Evolutionary conservation across 2,329 filamentous ascomycete genomes (phyloP), one percentile per base, ranked within the genome.

Genomic region (Neopestalotiopsis sp.): DNA sequence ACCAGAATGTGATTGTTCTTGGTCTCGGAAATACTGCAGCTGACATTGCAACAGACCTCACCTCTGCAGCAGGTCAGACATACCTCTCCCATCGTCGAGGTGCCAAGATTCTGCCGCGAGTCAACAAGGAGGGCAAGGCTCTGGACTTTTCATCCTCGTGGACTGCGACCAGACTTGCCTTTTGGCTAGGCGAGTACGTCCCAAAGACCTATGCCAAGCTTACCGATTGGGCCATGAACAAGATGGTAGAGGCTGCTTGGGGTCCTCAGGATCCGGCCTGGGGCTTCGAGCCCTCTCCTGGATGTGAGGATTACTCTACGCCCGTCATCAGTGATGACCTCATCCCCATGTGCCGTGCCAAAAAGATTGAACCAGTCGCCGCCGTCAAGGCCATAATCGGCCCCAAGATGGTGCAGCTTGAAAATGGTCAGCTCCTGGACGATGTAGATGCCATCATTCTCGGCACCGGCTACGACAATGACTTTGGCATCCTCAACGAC

Each of bases 361-460:
- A 56, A 38, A 65, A 65, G 45, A 20, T 65, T 38, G 45, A 45
- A 13, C 34, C 45, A 5, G 62, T 65, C 3, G 24, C 62, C 3
- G n/a, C n/a, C 12, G 30, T 65, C n/a, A 65, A 65, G 20, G 62
- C 62, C 40, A 49, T 65, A 1, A 56, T 65, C 12, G 45, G 62
- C 2, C 40, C 62, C 10, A 45, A 53, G 38, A 56, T 30, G 62
- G 62, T 65, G 12, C 40, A 42, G 6, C 62, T 65, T 4, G 62
- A 65, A 13, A 49, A 65, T 38, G 62, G 45, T 13, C 32, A 49
- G n/a, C 38, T 53, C 10, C 38, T 65, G 3, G 62, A 65, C 20
- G 62, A 56, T 17, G 40, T 65, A 6, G 62, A 65, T n/a, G 62
- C 62, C 62, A 65, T 65, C 38, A n/a, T 65, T 12, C 62, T 65